These are phyloP conservation scores for Phytophthora foliorum DNA, from an alignment of 352 stramenopile species.

Conservation along the genomic window DNA sequence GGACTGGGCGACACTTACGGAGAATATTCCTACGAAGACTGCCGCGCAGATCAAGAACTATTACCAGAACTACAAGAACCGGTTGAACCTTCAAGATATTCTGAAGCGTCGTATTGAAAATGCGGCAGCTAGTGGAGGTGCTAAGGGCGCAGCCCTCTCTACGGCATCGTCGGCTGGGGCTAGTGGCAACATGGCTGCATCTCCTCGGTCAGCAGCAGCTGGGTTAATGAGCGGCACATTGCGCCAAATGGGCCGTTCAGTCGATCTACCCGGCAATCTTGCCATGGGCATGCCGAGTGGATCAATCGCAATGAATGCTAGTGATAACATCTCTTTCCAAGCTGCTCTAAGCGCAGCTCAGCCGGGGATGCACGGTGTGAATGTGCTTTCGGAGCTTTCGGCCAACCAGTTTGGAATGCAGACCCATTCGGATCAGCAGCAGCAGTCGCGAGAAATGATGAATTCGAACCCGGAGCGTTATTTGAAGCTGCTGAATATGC, in stretches of 20 bases:
- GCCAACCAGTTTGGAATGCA: slow-evolving; percentile 48
- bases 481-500: slow-evolving; percentile 87
- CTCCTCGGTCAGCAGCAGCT: slow-evolving; percentile 46
- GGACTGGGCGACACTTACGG: slow-evolving; percentile 88
- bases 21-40: slow-evolving; percentile 92
- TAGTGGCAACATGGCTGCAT: slow-evolving; percentile 31
- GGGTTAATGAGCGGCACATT: slow-evolving; percentile 45
- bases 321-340: slow-evolving; percentile 46
- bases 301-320: slow-evolving; percentile 32
- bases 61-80: slow-evolving; percentile 95
- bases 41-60: slow-evolving; percentile 94
- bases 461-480: slow-evolving; percentile 77
- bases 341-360: slow-evolving; percentile 46
- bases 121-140: slow-evolving; percentile 34
- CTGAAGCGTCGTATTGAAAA: slow-evolving; percentile 83
- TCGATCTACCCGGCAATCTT: slow-evolving; percentile 24
- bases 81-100: slow-evolving; percentile 89
- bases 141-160: slow-evolving; percentile 17
- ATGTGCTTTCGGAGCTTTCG: slow-evolving; percentile 50
- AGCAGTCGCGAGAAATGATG: slow-evolving; percentile 56
- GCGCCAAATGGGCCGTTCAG: slow-evolving; percentile 29
- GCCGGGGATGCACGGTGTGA: slow-evolving; percentile 38
- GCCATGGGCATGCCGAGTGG: slow-evolving; percentile 37
- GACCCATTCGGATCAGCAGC: slow-evolving; percentile 40
- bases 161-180: slow-evolving; percentile 5